phyloP scores from a whole-genome alignment of 2,329 filamentous ascomycete genomes.

The Microcyclospora tardicrescens region DNA sequence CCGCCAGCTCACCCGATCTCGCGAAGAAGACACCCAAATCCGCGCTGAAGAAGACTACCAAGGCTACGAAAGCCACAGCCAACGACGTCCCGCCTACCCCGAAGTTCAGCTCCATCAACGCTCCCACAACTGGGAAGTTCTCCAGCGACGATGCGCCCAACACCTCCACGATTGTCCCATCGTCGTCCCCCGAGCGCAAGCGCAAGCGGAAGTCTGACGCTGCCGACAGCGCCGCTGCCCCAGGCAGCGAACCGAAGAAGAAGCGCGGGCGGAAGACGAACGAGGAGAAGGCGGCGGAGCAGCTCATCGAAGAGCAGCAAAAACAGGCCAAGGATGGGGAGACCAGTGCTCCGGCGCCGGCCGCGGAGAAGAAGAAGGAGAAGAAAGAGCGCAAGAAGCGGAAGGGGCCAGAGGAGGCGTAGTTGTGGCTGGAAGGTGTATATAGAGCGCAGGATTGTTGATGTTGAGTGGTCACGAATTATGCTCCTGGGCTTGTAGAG shows the following conservation, averaged over 20 bases:
- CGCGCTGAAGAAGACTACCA: slow-evolving; percentile 2
- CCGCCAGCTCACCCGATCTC: slow-evolving; percentile 16
- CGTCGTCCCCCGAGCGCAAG: slow-evolving; percentile 11
- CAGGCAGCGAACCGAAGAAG: slow-evolving; percentile 17
- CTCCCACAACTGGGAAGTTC: slow-evolving; percentile 6
- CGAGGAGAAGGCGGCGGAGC: slow-evolving; percentile 20
- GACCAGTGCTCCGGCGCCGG: slow-evolving; percentile 4
- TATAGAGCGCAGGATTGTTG: too few species aligned
- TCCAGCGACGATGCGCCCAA: slow-evolving; percentile 6
- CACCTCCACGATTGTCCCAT: slow-evolving; percentile 4
- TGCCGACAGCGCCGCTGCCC: slow-evolving; percentile 5
- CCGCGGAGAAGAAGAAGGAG: slow-evolving; percentile 1
- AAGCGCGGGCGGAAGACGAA: slow-evolving; percentile 21
- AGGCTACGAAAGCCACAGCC: slow-evolving; percentile 6
- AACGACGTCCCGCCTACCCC: slow-evolving; percentile 21
- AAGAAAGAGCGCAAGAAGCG: too few species aligned
- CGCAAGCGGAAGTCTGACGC: slow-evolving; percentile 19
- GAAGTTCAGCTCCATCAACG: slow-evolving; percentile 13
- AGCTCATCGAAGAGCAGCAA: slow-evolving; percentile 5
- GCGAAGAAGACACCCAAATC: slow-evolving; percentile 24
- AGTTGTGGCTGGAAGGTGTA: too few species aligned
- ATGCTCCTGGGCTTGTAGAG: too few species aligned
- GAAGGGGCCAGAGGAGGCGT: too few species aligned
- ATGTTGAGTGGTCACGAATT: too few species aligned
- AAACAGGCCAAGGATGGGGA: slow-evolving; percentile 7